Conservation (phyloP, 2,329 filamentous ascomycete species). For the Trichoderma afroharzianum region DNA sequence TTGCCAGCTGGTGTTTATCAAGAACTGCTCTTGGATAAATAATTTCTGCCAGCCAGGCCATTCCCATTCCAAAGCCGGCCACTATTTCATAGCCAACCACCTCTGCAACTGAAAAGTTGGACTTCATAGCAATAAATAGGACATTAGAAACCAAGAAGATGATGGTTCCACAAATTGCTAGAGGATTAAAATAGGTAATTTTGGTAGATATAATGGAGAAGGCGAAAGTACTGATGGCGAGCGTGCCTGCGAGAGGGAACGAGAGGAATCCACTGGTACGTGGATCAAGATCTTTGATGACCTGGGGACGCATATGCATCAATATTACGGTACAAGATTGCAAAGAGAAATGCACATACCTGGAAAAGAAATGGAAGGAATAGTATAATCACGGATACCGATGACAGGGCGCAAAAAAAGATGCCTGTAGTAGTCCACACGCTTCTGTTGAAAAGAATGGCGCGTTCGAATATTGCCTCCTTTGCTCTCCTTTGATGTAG, state of each 20-base stretch:
- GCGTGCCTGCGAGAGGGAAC: background rate
- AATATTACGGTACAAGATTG: background rate
- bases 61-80: background rate
- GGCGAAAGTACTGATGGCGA: background rate
- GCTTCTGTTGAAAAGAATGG: background rate
- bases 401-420: background rate
- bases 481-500: background rate
- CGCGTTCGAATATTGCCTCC: background rate
- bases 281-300: background rate
- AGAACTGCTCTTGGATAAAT: constrained; percentile 2
- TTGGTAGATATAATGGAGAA: constrained; percentile 3
- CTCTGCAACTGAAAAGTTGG: background rate
- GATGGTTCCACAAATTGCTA: background rate
- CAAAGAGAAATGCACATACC: background rate
- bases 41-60: constrained; percentile 5
- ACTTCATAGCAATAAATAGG: background rate
- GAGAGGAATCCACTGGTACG: background rate
- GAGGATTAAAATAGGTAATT: background rate
- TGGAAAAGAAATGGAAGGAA: background rate
- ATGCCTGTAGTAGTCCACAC: constrained; percentile 1
- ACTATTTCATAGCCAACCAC: background rate
- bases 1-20: background rate
- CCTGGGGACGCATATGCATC: background rate
- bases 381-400: background rate
- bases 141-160: background rate